A percentile compares a stretch with the other conserved stretches of the same genome.
These are phyloP conservation scores for Pseudophaeomoniella oleicola DNA, from an alignment of 2,329 filamentous ascomycete genomes.

Conservation along the genomic window DNA sequence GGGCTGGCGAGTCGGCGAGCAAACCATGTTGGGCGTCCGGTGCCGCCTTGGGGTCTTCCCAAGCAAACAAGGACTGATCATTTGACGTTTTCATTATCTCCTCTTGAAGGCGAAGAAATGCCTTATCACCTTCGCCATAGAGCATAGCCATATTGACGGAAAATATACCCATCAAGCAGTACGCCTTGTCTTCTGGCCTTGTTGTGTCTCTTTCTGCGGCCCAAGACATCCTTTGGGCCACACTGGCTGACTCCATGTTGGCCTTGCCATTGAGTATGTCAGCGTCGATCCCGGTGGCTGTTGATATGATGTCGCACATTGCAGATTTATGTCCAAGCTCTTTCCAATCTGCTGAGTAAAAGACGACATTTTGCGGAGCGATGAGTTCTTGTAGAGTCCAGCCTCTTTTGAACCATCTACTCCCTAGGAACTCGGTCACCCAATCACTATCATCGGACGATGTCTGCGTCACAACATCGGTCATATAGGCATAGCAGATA, in stretches of 20 bases:
- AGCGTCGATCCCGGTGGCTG: background rate
- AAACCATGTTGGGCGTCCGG: background rate
- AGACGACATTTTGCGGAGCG: constrained; percentile 3
- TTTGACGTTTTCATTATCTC: constrained; percentile 14
- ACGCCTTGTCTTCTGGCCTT: constrained; percentile 13
- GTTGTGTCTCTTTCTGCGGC: constrained; percentile 11
- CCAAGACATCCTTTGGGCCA: constrained; percentile 13
- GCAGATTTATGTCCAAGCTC: background rate
- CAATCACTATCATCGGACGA: no score
- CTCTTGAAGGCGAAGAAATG: constrained; percentile 14
- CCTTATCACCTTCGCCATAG: constrained; percentile 13
- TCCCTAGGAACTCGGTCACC: background rate
- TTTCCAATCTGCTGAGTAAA: constrained; percentile 1
- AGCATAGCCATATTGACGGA: constrained; percentile 11
- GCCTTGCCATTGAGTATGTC: background rate
- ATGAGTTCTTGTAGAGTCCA: constrained; percentile 8
- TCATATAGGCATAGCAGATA: constrained; percentile 6
- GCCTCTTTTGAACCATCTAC: constrained; percentile 6
- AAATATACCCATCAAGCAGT: constrained; percentile 15
- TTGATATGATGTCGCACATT: background rate
- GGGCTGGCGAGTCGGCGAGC: background rate
- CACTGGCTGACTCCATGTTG: constrained; percentile 2
- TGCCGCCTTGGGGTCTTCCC: constrained; percentile 1
- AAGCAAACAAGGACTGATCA: constrained; percentile 9
- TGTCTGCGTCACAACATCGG: background rate